Conservation (phyloP, 768 basidiomycete species). For the Podaxis carcinomalis region DNA sequence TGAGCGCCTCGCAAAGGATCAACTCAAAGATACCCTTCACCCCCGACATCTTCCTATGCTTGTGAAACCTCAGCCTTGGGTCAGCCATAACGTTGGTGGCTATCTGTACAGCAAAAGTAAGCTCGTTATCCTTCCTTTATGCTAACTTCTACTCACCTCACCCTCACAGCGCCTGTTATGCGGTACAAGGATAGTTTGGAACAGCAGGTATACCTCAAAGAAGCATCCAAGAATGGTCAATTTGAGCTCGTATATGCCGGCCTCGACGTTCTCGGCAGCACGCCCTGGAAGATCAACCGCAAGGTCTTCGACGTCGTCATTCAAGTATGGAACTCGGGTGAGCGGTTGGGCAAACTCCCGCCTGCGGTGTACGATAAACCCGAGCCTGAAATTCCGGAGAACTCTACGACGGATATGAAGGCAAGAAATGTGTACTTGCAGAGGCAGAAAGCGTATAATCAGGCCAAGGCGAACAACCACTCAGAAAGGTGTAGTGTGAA, state of each 20-base stretch:
- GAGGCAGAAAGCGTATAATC: constrained; percentile 49
- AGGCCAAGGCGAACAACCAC: constrained; percentile 75
- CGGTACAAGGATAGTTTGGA: constrained; percentile 89
- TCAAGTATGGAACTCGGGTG: constrained; percentile 83
- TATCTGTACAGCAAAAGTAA: constrained; percentile 77
- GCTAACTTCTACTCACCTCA: constrained; percentile 7
- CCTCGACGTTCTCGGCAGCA: constrained; percentile 84
- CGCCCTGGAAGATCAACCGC: constrained; percentile 87
- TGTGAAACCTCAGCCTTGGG: constrained; percentile 85
- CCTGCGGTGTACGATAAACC: constrained; percentile 60
- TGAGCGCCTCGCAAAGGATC: constrained; percentile 74
- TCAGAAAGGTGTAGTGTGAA: constrained; percentile 91
- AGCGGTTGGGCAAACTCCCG: constrained; percentile 80
- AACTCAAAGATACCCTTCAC: constrained; percentile 66
- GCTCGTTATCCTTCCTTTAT: constrained; percentile 18
- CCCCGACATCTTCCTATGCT: constrained; percentile 97
- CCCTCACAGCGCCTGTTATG: constrained; percentile 63
- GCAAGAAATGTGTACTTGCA: constrained; percentile 49
- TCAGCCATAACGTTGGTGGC: constrained; percentile 69
- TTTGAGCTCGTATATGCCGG: constrained; percentile 85
- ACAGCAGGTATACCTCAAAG: constrained; percentile 72
- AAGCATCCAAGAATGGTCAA: constrained; percentile 68
- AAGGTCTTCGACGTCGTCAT: constrained; percentile 71
- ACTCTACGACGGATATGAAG: constrained; percentile 44
- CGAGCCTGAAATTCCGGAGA: constrained; percentile 56